Percentiles rank a stretch among this genome's conserved stretches.
Conservation (phyloP, 75 land plant genomes). For the Sequoia sempervirens region DNA sequence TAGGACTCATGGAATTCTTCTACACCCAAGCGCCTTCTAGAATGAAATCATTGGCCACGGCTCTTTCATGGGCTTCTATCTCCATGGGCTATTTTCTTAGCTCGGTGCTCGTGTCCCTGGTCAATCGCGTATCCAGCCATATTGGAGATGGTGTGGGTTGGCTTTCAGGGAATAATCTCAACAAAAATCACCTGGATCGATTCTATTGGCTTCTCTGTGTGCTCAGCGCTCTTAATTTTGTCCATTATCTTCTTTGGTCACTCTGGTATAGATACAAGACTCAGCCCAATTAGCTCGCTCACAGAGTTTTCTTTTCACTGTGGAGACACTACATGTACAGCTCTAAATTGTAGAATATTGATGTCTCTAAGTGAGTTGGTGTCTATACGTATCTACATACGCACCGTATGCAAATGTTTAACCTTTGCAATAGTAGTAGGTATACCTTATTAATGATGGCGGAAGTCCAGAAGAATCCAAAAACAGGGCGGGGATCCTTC, state of each 20-base stretch:
- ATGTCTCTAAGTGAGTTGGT: no score
- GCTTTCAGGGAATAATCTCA: conserved; percentile 39
- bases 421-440: no score
- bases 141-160: conserved; percentile 13
- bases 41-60: conserved; percentile 31
- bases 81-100: conserved; percentile 35
- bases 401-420: no score
- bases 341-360: no score
- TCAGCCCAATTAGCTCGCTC: background rate
- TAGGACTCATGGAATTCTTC: conserved; percentile 65
- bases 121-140: conserved; percentile 21
- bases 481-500: no score
- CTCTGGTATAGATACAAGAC: conserved; percentile 34
- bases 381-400: no score
- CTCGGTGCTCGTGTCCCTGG: conserved; percentile 32
- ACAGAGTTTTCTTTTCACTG: no score
- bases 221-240: conserved; percentile 28
- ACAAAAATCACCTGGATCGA: conserved; percentile 42
- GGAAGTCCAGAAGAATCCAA: no score
- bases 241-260: conserved; percentile 28
- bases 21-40: conserved; percentile 40
- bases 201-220: conserved; percentile 59
- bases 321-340: no score
- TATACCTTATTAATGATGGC: no score
- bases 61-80: conserved; percentile 13